Base-by-base conservation (phyloP, 352 stramenopile genomes). In the Phytopythium montanum region DNA sequence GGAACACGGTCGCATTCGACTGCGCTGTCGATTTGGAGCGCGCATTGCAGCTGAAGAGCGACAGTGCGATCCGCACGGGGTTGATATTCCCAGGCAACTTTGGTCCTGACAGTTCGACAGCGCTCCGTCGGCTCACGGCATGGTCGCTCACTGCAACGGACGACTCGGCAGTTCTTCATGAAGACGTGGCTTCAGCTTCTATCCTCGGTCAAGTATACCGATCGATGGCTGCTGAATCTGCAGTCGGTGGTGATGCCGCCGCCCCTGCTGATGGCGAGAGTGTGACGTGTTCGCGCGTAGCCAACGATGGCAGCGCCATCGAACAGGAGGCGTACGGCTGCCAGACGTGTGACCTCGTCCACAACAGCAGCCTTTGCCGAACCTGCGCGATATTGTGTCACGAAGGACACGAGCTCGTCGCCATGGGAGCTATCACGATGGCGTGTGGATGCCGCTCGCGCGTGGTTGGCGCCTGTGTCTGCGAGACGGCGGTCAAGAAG, bases 231-330 rank as follows among this genome's bases (percentile, higher is more conserved):
- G 36, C 53, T 29, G 28, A 7, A 5, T 12, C 26, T 19, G 21
- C 38, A 7, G 38, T 41, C 1, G 19, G 8, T 31, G 39, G 39
- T 10, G 3, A 5, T 26, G 25, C 36, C 14, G 2, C 25, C 3
- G 2, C 36, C 23, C 8, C 36, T 5, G 16, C 8, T 0, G 16
- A 36, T 21, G 23, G 16, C 21, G 53, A 39, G 5, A 39, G 4
- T 21, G 53, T 39, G 53, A 59, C 53, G 34, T 95, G 86, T 42
- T 87, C 81, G 5, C 73, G 82, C 25, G 71, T 79, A 19, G 79
- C 75, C n/a, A 93, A 81, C 2, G 87, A 96, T 63, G 85, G 85
- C 2, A 94, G 85, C 55, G 83, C 87, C 25, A 79, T 96, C 59
- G 68, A 81, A 45, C 87, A 96, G 69, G 70, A 90, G 38, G 69